Conservation (phyloP, 345 rosid species). For the Gossypium longicalyx region DNA sequence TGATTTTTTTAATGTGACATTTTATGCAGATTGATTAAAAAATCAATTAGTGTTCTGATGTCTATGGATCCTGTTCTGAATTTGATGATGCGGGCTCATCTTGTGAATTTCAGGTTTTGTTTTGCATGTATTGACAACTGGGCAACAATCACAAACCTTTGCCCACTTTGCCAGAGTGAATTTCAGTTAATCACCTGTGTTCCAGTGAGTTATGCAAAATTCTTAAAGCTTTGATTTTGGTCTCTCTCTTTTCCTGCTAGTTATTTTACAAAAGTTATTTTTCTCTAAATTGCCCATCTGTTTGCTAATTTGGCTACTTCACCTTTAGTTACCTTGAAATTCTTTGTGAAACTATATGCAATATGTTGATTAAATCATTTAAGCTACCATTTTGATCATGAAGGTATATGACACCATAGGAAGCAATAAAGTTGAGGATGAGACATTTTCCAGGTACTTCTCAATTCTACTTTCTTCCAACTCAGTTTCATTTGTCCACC, state of each 20-base stretch:
- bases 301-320: not conserved
- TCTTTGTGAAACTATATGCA: constrained; percentile 13
- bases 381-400: constrained; percentile 31
- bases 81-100: constrained; percentile 22
- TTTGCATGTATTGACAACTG: constrained; percentile 98
- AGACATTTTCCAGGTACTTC: constrained; percentile 56
- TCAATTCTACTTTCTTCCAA: not conserved
- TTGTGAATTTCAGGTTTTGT: constrained; percentile 71
- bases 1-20: not conserved
- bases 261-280: not conserved
- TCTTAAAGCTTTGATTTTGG: constrained; percentile 2
- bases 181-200: constrained; percentile 95
- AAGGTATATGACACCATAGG: constrained; percentile 89
- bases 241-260: not conserved
- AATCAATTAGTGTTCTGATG: not conserved
- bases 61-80: not conserved
- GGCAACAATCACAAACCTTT: constrained; percentile 93
- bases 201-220: constrained; percentile 57
- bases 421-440: constrained; percentile 69
- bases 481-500: not conserved
- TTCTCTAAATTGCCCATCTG: not conserved
- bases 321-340: constrained; percentile 19
- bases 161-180: constrained; percentile 97
- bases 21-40: not conserved
- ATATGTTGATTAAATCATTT: constrained; percentile 19